Percentiles rank a stretch among this genome's conserved stretches.
phyloP scores from a whole-genome alignment of 2,329 filamentous ascomycete genomes.

The Diplocarpon rosae region DNA sequence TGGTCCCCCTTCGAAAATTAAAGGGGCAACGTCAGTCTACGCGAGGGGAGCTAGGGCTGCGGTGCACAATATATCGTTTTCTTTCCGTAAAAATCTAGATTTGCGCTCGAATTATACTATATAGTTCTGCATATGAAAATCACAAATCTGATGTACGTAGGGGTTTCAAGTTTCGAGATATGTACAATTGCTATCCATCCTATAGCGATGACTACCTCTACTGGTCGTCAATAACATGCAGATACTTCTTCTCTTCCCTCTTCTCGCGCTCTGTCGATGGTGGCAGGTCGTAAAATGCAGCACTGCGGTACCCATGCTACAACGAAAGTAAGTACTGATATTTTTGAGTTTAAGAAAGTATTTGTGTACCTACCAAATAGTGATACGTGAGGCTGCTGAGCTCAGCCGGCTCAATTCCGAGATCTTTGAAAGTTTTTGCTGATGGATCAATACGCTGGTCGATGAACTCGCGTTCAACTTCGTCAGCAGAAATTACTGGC shows the following conservation, averaged over 20 bases:
- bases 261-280: constrained; percentile 92
- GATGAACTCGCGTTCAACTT: constrained; percentile 85
- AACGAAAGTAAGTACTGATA: constrained; percentile 27
- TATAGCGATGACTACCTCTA: constrained; percentile 34
- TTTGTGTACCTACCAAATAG: constrained; percentile 63
- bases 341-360: neutral
- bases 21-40: neutral
- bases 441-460: constrained; percentile 83
- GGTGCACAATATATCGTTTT: neutral
- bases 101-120: neutral
- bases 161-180: constrained; percentile 5
- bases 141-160: too few species aligned
- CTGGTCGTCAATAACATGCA: constrained; percentile 86
- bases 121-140: too few species aligned
- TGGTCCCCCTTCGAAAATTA: neutral
- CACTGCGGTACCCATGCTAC: constrained; percentile 82
- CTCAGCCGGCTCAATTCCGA: constrained; percentile 81
- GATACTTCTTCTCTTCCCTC: constrained; percentile 89
- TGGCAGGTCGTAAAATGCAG: constrained; percentile 83
- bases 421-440: constrained; percentile 92
- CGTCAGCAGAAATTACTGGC: constrained; percentile 70
- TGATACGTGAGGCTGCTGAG: constrained; percentile 81
- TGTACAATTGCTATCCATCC: constrained; percentile 9
- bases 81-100: neutral
- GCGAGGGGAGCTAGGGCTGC: neutral